Evolutionary conservation across 768 basidiomycete species (phyloP).

Genomic region (Pisolithus marmoratus): DNA sequence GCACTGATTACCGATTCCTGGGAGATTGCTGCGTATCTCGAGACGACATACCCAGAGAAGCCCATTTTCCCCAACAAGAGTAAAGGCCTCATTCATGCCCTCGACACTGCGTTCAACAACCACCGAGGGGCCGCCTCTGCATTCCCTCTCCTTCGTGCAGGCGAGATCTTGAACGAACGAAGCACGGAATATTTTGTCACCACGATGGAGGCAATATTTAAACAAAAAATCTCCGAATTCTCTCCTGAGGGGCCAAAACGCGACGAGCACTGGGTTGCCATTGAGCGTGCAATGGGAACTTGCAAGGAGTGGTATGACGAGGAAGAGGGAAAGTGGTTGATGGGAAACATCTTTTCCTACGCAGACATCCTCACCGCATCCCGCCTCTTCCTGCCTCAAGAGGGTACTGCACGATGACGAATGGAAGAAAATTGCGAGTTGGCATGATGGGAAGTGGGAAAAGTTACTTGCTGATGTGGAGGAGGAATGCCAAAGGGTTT

Average conservation of each 20-base stretch:
- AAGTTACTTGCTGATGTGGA: constrained; percentile 19
- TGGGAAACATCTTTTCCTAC: constrained; percentile 26
- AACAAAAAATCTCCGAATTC: constrained; percentile 33
- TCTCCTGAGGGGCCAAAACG: constrained; percentile 30
- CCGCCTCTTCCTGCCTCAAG: constrained; percentile 10
- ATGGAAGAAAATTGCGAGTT: constrained; percentile 17
- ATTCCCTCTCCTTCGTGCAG: constrained; percentile 16
- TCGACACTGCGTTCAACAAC: constrained; percentile 5
- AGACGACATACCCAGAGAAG: constrained; percentile 29
- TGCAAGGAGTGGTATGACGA: constrained; percentile 18
- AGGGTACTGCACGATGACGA: constrained; percentile 18
- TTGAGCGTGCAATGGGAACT: constrained; percentile 10
- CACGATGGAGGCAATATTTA: constrained; percentile 26
- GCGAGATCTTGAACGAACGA: constrained; percentile 25
- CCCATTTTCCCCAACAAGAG: constrained; percentile 21
- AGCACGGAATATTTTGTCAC: constrained; percentile 35
- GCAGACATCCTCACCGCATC: constrained; percentile 24
- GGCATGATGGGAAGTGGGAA: constrained; percentile 24
- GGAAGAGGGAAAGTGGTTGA: constrained; percentile 22
- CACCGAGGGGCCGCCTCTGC: constrained; percentile 3
- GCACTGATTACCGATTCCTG: constrained; percentile 25
- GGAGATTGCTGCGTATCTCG: constrained; percentile 33
- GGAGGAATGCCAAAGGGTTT: constrained; percentile 18
- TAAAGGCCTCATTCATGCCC: constrained; percentile 16
- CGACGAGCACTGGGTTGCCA: constrained; percentile 21